Conservation (phyloP, 306 rosid genomes). For the Cyclanthera cordifolia region DNA sequence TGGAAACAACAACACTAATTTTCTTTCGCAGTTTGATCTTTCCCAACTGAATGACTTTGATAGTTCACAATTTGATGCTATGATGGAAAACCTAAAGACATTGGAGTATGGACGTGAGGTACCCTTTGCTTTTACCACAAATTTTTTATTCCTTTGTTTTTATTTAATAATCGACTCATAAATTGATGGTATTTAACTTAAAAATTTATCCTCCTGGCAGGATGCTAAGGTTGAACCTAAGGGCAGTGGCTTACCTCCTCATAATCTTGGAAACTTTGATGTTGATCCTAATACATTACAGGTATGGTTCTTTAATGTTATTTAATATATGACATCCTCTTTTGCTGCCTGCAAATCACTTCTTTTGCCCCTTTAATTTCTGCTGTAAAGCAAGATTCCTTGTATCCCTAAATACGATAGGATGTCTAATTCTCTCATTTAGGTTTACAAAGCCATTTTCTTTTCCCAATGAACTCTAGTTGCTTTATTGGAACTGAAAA, state of each 20-base stretch:
- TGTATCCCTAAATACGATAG: too few relatives aligned
- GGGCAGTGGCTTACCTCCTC: conserved; percentile 37
- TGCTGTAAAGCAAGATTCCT: not conserved
- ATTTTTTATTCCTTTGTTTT: not conserved
- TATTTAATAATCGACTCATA: not conserved
- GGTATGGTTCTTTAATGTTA: conserved; percentile 34
- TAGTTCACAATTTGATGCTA: conserved; percentile 38
- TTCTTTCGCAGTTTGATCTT: conserved; percentile 36
- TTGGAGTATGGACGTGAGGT: conserved; percentile 64
- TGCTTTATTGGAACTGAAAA: conserved; percentile 1
- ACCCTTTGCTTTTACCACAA: conserved; percentile 3
- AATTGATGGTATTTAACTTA: conserved; percentile 14
- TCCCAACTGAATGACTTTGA: conserved; percentile 43
- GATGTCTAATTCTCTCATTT: too few relatives aligned
- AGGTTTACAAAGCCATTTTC: not conserved
- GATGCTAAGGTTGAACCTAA: conserved; percentile 41
- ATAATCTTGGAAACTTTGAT: conserved; percentile 42
- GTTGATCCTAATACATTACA: conserved; percentile 70
- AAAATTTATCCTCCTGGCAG: conserved; percentile 31
- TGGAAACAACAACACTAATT: conserved; percentile 22
- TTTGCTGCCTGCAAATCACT: conserved; percentile 3
- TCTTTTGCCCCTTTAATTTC: not conserved
- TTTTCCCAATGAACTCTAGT: conserved; percentile 4
- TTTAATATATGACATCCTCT: conserved; percentile 2
- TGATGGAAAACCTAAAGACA: conserved; percentile 43